A percentile compares a stretch with the other conserved stretches of the same genome.
Conservation (phyloP, 768 basidiomycete genomes). For the Rhodocollybia butyracea region DNA sequence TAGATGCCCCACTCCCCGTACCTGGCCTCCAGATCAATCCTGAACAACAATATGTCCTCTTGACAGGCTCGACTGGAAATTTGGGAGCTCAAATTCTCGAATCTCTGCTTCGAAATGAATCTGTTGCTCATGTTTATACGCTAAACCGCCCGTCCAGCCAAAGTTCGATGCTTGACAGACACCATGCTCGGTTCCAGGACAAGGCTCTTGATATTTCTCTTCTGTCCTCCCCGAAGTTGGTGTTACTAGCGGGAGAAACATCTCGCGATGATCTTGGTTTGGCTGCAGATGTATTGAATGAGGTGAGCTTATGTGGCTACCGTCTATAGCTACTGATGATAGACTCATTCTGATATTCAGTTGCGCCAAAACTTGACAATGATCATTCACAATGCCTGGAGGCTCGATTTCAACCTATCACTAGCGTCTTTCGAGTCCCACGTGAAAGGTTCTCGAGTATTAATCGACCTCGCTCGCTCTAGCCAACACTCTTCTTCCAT, state of each 20-base stretch:
- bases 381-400: constrained; percentile 38
- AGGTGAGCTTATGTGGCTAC: neutral
- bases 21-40: neutral
- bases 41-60: constrained; percentile 21
- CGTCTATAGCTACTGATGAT: neutral
- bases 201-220: neutral
- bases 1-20: neutral
- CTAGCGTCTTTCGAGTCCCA: constrained; percentile 39
- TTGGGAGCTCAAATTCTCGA: constrained; percentile 34
- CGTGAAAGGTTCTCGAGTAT: constrained; percentile 32
- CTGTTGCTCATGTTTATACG: constrained; percentile 13
- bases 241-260: neutral
- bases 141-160: constrained; percentile 10
- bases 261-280: neutral
- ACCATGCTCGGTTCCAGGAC: constrained; percentile 20
- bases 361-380: constrained; percentile 16
- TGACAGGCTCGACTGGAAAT: constrained; percentile 39
- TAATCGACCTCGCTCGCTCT: constrained; percentile 28
- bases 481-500: constrained; percentile 13
- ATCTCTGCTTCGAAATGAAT: constrained; percentile 19
- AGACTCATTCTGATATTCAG: constrained; percentile 8
- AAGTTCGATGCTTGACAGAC: constrained; percentile 12
- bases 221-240: neutral
- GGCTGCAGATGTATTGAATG: neutral
- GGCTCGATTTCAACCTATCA: constrained; percentile 39